Base-by-base conservation (phyloP, 331 rosid genomes). In the Cydonia oblonga region DNA sequence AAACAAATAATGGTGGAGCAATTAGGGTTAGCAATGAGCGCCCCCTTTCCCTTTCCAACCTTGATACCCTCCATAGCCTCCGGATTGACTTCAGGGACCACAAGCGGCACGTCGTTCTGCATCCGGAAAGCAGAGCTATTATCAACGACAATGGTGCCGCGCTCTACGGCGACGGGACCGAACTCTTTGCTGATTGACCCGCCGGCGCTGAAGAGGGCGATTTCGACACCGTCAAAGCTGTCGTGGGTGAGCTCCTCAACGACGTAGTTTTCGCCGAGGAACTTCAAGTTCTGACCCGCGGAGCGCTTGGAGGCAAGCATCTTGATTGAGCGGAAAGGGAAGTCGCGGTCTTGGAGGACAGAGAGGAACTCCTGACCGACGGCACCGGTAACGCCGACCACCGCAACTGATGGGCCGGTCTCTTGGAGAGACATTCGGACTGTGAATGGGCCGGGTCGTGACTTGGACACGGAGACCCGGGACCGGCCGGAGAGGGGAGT, bases 281-380 rank as follows among this genome's bases (percentile, higher is more conserved):
- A 95, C 0, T 71, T 76, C 28, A 85, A 25, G 12, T 64, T 80
- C 66, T 91, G 83, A 15, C 97, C 99, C n/a, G 97, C 85, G 26
- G 97, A 91, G 74, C 99, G 96, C 73, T 87, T 88, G 4, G 99
- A 95, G 3, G 99, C 99, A 28, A 95, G 86, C 99, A 95, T 95
- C 78, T 95, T 91, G 75, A 95, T 95, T 77, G 97, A 91, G 40
- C 96, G 87, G 81, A 84, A 95, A 7, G 99, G 96, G 80, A 95
- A 95, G 60, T 88, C 89, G 5, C 99, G 97, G 83, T 89, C 96
- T 52, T 93, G 84, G 71, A 95, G 90, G 62, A 95, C 97, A 8
- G 97, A 91, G 79, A 95, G 97, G 63, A 95, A 89, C 76, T 95
- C 99, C 66, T 95, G 95, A 51, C 99, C 99, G 42, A 95, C 99